Evolutionary conservation across 78 protist genomes (phyloP).

Genomic region (Creolimax fragrantissima): DNA sequence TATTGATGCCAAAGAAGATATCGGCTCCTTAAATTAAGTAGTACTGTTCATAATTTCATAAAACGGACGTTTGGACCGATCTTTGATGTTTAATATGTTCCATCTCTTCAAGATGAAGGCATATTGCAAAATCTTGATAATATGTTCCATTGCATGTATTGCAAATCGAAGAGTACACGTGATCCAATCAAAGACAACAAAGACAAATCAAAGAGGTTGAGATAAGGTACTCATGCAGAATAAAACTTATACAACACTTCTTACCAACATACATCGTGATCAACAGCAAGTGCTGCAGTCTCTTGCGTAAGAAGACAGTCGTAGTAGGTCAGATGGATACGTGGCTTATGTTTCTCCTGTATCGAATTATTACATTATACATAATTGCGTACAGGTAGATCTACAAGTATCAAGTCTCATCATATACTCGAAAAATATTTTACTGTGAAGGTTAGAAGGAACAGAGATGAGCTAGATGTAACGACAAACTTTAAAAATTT

Average conservation of each 20-base stretch:
- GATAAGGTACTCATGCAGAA: background rate
- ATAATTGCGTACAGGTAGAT: background rate
- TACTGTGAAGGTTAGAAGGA: background rate
- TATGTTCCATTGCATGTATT: too few species aligned
- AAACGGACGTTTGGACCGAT: background rate
- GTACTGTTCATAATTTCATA: background rate
- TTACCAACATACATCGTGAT: background rate
- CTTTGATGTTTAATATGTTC: background rate
- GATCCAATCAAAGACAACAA: background rate
- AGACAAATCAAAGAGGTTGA: background rate
- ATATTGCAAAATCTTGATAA: background rate
- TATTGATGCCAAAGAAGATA: background rate
- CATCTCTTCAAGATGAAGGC: background rate
- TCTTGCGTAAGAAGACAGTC: background rate
- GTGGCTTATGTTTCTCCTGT: background rate
- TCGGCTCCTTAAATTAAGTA: background rate
- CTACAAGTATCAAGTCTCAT: background rate
- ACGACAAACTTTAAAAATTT: too few species aligned
- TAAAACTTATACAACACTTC: background rate
- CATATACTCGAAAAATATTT: background rate
- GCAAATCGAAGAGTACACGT: background rate
- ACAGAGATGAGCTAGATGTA: background rate
- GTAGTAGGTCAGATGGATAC: background rate
- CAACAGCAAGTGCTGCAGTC: background rate
- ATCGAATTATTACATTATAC: background rate